Evolutionary conservation across 1,139 yeast genomes (phyloP).

Genomic region (Hansenula sp.): DNA sequence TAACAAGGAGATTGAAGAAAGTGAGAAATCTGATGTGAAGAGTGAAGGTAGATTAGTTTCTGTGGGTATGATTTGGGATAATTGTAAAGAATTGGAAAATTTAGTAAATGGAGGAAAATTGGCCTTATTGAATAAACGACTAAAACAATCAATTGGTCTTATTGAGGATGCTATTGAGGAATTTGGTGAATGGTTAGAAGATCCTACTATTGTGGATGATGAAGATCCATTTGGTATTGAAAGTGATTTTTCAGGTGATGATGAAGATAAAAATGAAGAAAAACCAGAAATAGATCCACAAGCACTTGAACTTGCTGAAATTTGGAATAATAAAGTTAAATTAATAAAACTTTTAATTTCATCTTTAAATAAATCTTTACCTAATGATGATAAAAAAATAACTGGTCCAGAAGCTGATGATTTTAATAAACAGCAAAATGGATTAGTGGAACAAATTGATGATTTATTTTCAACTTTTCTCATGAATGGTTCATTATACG

Average conservation of each 20-base stretch:
- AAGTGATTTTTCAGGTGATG: slow-evolving; percentile 25
- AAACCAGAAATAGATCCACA: slow-evolving; percentile 26
- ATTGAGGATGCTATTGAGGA: slow-evolving; percentile 64
- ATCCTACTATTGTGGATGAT: slow-evolving; percentile 46
- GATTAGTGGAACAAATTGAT: slow-evolving; percentile 27
- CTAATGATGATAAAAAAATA: slow-evolving; percentile 23
- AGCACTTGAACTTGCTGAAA: slow-evolving; percentile 36
- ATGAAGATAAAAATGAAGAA: slow-evolving; percentile 27
- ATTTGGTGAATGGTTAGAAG: slow-evolving; percentile 59
- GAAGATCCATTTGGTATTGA: slow-evolving; percentile 39
- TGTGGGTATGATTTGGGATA: slow-evolving; percentile 63
- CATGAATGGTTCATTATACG: slow-evolving; percentile 19
- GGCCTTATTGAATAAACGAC: slow-evolving; percentile 42
- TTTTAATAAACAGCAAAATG: slow-evolving; percentile 25
- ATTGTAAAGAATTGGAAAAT: slow-evolving; percentile 42
- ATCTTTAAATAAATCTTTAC: slow-evolving; percentile 54
- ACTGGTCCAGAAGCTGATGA: slow-evolving; percentile 23
- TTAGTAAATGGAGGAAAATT: slow-evolving; percentile 44
- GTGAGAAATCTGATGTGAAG: slow-evolving; percentile 12
- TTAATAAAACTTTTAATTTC: slow-evolving; percentile 49
- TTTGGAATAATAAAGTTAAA: slow-evolving; percentile 50
- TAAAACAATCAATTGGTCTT: slow-evolving; percentile 41
- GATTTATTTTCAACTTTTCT: slow-evolving; percentile 29
- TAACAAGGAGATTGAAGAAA: slow-evolving; percentile 15
- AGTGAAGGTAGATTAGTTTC: slow-evolving; percentile 43